Percentiles rank a stretch among this genome's conserved stretches.
phyloP scores from a whole-genome alignment of 129 eudicot genomes.

The Artemisia annua region DNA sequence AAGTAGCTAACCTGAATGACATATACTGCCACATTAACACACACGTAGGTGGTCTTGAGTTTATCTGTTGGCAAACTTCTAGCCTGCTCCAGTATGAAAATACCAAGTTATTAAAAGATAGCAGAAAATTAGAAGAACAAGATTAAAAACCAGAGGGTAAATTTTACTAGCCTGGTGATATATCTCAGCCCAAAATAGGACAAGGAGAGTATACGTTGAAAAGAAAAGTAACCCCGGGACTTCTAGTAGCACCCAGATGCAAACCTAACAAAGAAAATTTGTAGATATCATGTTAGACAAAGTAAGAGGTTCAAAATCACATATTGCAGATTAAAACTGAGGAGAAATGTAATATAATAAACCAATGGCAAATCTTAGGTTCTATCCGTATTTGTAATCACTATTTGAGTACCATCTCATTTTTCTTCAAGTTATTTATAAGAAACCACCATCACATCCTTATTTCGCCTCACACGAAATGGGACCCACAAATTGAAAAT shows the following conservation, averaged over 20 bases:
- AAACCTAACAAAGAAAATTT: conserved; percentile 48
- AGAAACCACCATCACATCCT: too few species aligned
- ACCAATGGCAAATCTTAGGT: too few species aligned
- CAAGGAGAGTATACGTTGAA: conserved; percentile 90
- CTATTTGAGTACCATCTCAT: too few species aligned
- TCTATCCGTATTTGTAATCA: too few species aligned
- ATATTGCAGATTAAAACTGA: not conserved
- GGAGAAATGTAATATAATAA: too few species aligned
- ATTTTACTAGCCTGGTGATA: conserved; percentile 70
- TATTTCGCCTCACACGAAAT: too few species aligned
- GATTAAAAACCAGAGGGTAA: conserved; percentile 13
- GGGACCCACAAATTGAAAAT: too few species aligned
- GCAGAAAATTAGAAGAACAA: not conserved
- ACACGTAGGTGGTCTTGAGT: conserved; percentile 55
- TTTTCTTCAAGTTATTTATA: too few species aligned
- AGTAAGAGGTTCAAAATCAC: not conserved
- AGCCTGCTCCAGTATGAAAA: conserved; percentile 29
- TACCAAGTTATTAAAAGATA: not conserved
- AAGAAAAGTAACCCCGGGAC: conserved; percentile 82
- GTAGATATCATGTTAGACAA: not conserved
- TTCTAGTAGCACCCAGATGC: conserved; percentile 58
- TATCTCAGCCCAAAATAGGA: conserved; percentile 96
- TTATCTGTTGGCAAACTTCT: conserved; percentile 82
- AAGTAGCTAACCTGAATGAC: conserved; percentile 64
- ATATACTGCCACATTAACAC: conserved; percentile 66